Evolutionary conservation across 1,284 basidiomycete genomes (phyloP).

Genomic region (Pseudozyma pruni): DNA sequence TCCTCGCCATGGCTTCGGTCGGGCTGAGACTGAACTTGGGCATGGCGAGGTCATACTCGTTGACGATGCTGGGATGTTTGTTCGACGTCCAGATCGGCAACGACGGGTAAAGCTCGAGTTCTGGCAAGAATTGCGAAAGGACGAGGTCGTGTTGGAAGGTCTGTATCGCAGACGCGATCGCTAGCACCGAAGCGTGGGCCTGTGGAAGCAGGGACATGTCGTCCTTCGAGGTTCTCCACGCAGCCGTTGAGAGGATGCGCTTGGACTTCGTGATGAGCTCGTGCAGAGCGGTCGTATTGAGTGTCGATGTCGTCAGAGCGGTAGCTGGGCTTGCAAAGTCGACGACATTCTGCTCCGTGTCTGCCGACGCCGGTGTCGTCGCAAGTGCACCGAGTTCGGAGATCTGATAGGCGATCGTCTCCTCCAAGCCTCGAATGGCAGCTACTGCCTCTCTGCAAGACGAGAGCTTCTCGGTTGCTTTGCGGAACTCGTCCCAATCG

Average conservation of each 20-base stretch:
- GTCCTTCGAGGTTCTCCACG: conserved; percentile 13
- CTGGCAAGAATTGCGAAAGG: conserved; percentile 81
- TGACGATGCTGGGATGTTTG: conserved; percentile 41
- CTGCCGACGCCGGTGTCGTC: conserved; percentile 2
- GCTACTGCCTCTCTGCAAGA: conserved; percentile 26
- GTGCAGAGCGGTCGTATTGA: conserved; percentile 28
- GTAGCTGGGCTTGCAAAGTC: conserved; percentile 19
- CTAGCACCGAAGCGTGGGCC: conserved; percentile 74
- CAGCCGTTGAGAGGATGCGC: conserved; percentile 15
- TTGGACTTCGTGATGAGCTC: conserved; percentile 22
- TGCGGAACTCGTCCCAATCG: conserved; percentile 47
- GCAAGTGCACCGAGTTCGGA: conserved; percentile 24
- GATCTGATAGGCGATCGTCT: conserved; percentile 32
- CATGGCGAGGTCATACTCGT: conserved; percentile 77
- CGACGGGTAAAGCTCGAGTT: conserved; percentile 79
- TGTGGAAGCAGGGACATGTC: conserved; percentile 71
- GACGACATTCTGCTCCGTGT: neutral
- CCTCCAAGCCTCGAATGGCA: conserved; percentile 19
- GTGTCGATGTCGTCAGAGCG: conserved; percentile 29
- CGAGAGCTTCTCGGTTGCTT: conserved; percentile 25
- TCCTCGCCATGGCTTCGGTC: conserved; percentile 84
- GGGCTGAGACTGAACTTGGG: conserved; percentile 93
- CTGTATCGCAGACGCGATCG: conserved; percentile 81
- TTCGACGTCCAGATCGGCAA: conserved; percentile 76
- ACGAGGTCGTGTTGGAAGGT: conserved; percentile 81